Percentiles rank a stretch among this genome's conserved stretches.
Conservation (phyloP, 805 yeast species). For the Suhomyces canberraensis region DNA sequence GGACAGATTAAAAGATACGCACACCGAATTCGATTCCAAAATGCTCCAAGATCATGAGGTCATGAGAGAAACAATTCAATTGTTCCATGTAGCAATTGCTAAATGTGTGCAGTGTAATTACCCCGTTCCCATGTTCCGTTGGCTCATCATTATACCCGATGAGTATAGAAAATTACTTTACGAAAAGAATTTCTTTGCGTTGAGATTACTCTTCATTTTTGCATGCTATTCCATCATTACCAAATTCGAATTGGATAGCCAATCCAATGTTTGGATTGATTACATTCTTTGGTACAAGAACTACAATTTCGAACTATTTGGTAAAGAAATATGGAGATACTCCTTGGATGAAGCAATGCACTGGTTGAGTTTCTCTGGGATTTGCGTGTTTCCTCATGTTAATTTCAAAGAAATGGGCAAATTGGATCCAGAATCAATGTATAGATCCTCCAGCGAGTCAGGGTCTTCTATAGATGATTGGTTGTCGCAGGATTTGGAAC, state of each 20-base stretch:
- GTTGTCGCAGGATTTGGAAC: no score
- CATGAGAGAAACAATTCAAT: slow-evolving; percentile 7
- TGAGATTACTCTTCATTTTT: slow-evolving; percentile 22
- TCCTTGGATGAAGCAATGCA: slow-evolving; percentile 12
- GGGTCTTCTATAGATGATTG: no score
- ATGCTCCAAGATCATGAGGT: not conserved
- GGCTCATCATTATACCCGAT: slow-evolving; percentile 18
- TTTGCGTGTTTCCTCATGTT: slow-evolving; percentile 1
- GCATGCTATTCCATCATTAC: slow-evolving; percentile 17
- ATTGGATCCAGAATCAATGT: slow-evolving; percentile 3
- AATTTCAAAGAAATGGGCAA: slow-evolving; percentile 2
- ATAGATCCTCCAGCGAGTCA: no score
- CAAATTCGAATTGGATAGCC: slow-evolving; percentile 19
- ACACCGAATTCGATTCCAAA: not conserved
- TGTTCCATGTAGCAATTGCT: slow-evolving; percentile 13
- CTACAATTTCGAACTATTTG: slow-evolving; percentile 9
- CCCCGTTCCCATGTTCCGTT: slow-evolving; percentile 32
- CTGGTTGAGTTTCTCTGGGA: not conserved
- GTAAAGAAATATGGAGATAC: slow-evolving; percentile 10
- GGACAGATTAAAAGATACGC: not conserved
- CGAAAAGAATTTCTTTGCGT: slow-evolving; percentile 20
- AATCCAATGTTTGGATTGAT: slow-evolving; percentile 28
- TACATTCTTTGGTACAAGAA: slow-evolving; percentile 19
- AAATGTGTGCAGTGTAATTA: slow-evolving; percentile 15
- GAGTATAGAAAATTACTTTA: slow-evolving; percentile 19